These are phyloP conservation scores for Carallia brachiata DNA, from an alignment of 345 rosid species.

Conservation along the genomic window DNA sequence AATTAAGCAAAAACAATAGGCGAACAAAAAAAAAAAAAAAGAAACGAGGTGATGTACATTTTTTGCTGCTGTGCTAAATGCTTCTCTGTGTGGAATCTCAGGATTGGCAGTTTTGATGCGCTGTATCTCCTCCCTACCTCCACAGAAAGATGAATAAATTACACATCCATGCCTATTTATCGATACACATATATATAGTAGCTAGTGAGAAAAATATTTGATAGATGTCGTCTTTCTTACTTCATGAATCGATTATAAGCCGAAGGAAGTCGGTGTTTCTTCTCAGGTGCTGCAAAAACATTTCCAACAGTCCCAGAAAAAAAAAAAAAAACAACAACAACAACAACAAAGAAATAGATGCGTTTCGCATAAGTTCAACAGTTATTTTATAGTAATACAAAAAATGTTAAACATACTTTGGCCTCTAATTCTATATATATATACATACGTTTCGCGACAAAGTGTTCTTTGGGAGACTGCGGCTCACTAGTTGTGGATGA, in stretches of 20 bases:
- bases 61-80: constrained; percentile 95
- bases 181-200: not conserved
- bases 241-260: constrained; percentile 98
- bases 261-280: constrained; percentile 98
- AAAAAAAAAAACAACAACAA: not conserved
- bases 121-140: constrained; percentile 87
- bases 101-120: constrained; percentile 95
- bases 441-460: constrained; percentile 79
- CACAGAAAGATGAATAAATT: not conserved
- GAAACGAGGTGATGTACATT: constrained; percentile 41
- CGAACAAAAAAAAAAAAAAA: not conserved
- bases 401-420: not conserved
- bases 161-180: constrained; percentile 25
- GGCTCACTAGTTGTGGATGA: constrained; percentile 74
- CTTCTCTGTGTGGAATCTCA: constrained; percentile 95
- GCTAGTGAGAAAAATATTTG: not conserved
- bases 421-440: not conserved
- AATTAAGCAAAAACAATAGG: not conserved
- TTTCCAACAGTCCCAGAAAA: not conserved
- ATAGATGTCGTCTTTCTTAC: constrained; percentile 35
- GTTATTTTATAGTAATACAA: no score
- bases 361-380: not conserved
- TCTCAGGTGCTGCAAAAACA: constrained; percentile 74
- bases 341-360: not conserved
- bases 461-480: constrained; percentile 70